Conservation (phyloP, 2,329 filamentous ascomycete species). For the Arthrobotrys megalospora region DNA sequence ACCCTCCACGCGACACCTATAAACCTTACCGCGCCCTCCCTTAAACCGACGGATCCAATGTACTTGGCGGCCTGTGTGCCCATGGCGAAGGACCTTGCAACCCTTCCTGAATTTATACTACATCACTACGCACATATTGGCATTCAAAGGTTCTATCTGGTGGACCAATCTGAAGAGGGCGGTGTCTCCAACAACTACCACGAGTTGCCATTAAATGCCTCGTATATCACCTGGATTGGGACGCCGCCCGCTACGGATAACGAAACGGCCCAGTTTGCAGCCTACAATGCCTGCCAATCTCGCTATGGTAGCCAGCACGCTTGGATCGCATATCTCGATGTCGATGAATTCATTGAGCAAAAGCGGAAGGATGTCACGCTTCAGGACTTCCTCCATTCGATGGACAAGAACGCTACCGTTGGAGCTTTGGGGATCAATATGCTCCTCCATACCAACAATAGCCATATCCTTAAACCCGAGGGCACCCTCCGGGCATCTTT, state of each 20-base stretch:
- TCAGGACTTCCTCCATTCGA: constrained; percentile 62
- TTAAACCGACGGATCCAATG: constrained; percentile 49
- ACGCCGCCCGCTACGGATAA: constrained; percentile 43
- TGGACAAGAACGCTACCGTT: constrained; percentile 62
- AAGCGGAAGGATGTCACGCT: constrained; percentile 63
- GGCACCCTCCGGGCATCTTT: constrained; percentile 64
- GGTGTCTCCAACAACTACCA: constrained; percentile 43
- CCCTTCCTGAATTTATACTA: constrained; percentile 54
- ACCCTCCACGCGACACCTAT: constrained; percentile 58
- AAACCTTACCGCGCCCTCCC: constrained; percentile 59
- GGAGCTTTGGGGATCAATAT: constrained; percentile 66
- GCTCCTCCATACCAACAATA: constrained; percentile 65
- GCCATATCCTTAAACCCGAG: constrained; percentile 63
- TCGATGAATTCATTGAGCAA: constrained; percentile 66
- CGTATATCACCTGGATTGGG: constrained; percentile 52
- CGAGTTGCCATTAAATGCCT: constrained; percentile 50
- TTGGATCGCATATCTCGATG: constrained; percentile 66
- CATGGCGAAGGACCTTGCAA: constrained; percentile 50
- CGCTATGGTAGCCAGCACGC: constrained; percentile 64
- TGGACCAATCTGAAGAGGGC: constrained; percentile 54
- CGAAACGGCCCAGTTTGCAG: constrained; percentile 49
- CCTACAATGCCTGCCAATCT: constrained; percentile 63
- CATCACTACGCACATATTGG: constrained; percentile 53
- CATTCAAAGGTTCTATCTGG: constrained; percentile 51
- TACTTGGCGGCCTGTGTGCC: constrained; percentile 55